Conservation (phyloP, 768 basidiomycete species). For the Calocybe cyanea region DNA sequence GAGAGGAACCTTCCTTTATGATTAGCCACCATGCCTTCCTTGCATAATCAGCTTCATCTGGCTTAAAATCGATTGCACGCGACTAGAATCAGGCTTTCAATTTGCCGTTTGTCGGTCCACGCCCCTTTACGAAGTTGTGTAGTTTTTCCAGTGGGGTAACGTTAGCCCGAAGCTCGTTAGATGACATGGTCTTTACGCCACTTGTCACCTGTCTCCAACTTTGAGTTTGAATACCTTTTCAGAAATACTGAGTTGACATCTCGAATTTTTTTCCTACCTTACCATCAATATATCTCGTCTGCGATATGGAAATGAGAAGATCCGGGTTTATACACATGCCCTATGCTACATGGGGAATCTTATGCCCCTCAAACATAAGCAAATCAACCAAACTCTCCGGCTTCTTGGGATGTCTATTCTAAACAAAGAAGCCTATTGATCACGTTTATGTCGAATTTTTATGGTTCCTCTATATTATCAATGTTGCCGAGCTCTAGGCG, state of each 20-base stretch:
- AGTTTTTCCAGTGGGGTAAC: slow-evolving; percentile 29
- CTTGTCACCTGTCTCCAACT: slow-evolving; percentile 36
- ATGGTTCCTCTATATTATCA: slow-evolving; percentile 8
- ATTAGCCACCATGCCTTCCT: slow-evolving; percentile 32
- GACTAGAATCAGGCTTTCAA: slow-evolving; percentile 27
- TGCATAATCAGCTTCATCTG: slow-evolving; percentile 36
- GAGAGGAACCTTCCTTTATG: slow-evolving; percentile 43
- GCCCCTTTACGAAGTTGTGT: slow-evolving; percentile 32
- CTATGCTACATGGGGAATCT: slow-evolving; percentile 14
- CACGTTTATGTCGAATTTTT: slow-evolving; percentile 9
- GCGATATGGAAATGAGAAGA: slow-evolving; percentile 15
- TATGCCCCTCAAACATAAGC: slow-evolving; percentile 13
- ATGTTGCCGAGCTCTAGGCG: slow-evolving; percentile 4
- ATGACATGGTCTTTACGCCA: slow-evolving; percentile 41
- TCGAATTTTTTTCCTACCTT: slow-evolving; percentile 4
- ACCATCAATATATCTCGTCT: slow-evolving; percentile 8
- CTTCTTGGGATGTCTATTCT: slow-evolving; percentile 9
- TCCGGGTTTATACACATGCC: slow-evolving; percentile 13
- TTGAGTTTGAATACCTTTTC: slow-evolving; percentile 22
- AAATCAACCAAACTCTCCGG: slow-evolving; percentile 14
- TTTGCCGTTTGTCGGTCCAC: slow-evolving; percentile 34
- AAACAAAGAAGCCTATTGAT: slow-evolving; percentile 6
- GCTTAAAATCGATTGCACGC: slow-evolving; percentile 33
- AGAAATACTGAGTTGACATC: slow-evolving; percentile 5
- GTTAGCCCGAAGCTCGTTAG: slow-evolving; percentile 39